Conservation (phyloP, 2,329 filamentous ascomycete species). For the Ciborinia camelliae region DNA sequence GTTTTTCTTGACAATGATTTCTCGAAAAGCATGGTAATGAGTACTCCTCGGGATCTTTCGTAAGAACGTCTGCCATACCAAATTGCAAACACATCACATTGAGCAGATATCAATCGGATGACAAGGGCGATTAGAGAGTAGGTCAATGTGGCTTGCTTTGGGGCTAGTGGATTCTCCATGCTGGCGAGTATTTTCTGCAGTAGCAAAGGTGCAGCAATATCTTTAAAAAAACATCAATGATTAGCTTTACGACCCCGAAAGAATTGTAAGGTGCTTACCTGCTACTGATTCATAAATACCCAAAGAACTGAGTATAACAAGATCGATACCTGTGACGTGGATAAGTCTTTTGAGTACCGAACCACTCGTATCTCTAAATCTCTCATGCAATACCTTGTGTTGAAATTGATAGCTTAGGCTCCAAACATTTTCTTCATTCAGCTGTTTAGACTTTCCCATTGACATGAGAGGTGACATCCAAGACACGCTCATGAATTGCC, state of each 20-base stretch:
- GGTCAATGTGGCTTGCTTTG: constrained; percentile 56
- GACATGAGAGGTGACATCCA: constrained; percentile 77
- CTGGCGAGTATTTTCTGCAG: constrained; percentile 68
- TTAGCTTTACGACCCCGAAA: neutral
- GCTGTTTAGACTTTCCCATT: constrained; percentile 59
- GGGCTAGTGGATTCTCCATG: constrained; percentile 53
- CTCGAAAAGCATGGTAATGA: constrained; percentile 81
- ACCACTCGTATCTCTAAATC: constrained; percentile 70
- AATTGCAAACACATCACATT: constrained; percentile 64
- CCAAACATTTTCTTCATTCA: constrained; percentile 82
- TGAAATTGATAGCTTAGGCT: constrained; percentile 76
- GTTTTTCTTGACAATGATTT: constrained; percentile 48
- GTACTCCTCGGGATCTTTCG: constrained; percentile 78
- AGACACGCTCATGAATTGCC: constrained; percentile 80
- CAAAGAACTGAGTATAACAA: constrained; percentile 56
- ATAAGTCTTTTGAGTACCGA: constrained; percentile 68
- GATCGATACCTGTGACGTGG: constrained; percentile 74
- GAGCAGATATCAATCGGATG: constrained; percentile 58
- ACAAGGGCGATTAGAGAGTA: constrained; percentile 63
- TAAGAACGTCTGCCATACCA: constrained; percentile 86
- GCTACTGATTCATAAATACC: constrained; percentile 60
- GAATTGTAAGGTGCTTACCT: constrained; percentile 39
- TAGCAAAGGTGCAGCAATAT: constrained; percentile 61
- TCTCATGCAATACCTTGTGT: constrained; percentile 68
- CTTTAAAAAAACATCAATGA: constrained; percentile 34